phyloP scores from a whole-genome alignment of 2,329 filamentous ascomycete genomes.

The Xylaria sp. region DNA sequence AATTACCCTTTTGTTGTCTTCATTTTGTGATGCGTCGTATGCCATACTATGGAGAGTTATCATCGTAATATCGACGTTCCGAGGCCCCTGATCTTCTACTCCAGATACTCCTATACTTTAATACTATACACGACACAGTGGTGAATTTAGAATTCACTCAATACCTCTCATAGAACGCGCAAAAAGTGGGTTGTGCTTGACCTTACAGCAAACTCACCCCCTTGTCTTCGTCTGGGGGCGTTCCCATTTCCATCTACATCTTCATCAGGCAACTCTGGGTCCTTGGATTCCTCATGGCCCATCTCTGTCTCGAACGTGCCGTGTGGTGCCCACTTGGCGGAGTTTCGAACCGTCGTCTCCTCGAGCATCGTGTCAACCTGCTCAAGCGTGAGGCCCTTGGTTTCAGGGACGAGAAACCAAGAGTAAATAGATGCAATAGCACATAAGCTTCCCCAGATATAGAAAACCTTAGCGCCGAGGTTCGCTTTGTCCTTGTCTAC shows the following conservation, averaged over 20 bases:
- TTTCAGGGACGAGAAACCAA: conserved; percentile 77
- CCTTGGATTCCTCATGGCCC: conserved; percentile 47
- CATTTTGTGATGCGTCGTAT: not conserved
- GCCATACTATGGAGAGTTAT: not conserved
- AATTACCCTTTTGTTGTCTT: not conserved
- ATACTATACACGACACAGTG: not conserved
- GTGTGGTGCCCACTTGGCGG: conserved; percentile 75
- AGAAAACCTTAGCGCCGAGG: conserved; percentile 73
- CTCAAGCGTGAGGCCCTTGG: conserved; percentile 77
- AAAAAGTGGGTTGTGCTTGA: not conserved
- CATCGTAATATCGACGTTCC: too few relatives aligned
- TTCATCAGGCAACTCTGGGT: not conserved
- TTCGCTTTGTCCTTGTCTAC: conserved; percentile 65
- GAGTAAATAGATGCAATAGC: conserved; percentile 64
- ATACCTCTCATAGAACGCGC: not conserved
- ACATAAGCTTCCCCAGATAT: conserved; percentile 76
- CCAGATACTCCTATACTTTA: not conserved
- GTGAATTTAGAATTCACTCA: conserved; percentile 28
- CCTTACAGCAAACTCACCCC: not conserved
- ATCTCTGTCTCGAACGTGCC: conserved; percentile 69
- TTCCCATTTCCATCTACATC: not conserved
- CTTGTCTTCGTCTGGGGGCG: not conserved
- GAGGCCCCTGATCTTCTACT: not conserved
- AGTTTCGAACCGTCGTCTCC: conserved; percentile 79
- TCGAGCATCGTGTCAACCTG: conserved; percentile 89